Evolutionary conservation across 2,329 filamentous ascomycete species (phyloP).

Genomic region (Fusarium sororula): DNA sequence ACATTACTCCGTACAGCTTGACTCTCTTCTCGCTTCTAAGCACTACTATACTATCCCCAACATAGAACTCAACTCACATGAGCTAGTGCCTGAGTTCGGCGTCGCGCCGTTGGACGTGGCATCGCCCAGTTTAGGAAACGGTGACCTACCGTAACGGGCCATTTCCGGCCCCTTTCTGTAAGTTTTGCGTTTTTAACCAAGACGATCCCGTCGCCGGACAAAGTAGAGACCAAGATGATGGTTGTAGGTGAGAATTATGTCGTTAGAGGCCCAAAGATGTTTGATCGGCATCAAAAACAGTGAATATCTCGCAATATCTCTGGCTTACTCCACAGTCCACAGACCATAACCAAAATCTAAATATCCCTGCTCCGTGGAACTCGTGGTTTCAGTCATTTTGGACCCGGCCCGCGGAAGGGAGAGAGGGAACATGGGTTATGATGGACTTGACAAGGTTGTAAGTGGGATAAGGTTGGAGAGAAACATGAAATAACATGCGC

Average conservation of each 20-base stretch:
- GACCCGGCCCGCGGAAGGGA: constrained; percentile 20
- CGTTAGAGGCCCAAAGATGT: background rate
- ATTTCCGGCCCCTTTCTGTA: constrained; percentile 36
- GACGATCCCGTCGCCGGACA: constrained; percentile 8
- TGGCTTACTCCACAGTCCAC: constrained; percentile 11
- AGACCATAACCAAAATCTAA: background rate
- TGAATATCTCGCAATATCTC: constrained; percentile 16
- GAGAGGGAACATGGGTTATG: constrained; percentile 22
- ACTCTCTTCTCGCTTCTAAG: background rate
- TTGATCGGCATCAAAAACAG: constrained; percentile 26
- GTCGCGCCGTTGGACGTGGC: constrained; percentile 28
- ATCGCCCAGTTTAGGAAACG: constrained; percentile 32
- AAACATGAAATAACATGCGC: background rate
- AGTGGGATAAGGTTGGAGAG: constrained; percentile 5
- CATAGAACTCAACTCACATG: background rate
- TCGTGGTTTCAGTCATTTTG: constrained; percentile 30
- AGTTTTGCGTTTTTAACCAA: constrained; percentile 14
- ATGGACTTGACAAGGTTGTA: constrained; percentile 4
- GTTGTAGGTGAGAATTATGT: constrained; percentile 28
- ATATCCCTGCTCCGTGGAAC: constrained; percentile 7
- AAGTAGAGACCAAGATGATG: background rate
- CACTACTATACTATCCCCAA: background rate
- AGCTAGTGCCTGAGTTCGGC: constrained; percentile 19
- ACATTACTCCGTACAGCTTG: too few relatives aligned
- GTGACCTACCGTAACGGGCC: constrained; percentile 30